Percentiles rank a stretch among this genome's conserved stretches.
Evolutionary conservation across 202 grass and related monocot genomes (phyloP).

Genomic region (Elaeis oleifera): DNA sequence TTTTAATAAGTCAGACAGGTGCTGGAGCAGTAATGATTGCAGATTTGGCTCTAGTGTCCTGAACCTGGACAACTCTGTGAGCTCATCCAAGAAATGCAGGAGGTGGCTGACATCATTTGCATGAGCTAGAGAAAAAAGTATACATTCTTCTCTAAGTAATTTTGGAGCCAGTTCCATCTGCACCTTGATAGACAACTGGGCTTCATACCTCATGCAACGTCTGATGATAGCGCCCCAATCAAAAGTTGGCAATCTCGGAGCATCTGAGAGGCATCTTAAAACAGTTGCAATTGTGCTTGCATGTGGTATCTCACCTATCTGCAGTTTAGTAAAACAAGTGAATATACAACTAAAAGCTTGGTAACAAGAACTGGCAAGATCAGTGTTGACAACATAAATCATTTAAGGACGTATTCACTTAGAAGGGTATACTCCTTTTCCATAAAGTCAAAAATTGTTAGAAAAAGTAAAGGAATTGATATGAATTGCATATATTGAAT

Average conservation of each 20-base stretch:
- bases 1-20: slow-evolving; percentile 53
- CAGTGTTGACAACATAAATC: too few species aligned
- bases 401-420: too few species aligned
- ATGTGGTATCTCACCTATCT: slow-evolving; percentile 33
- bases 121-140: slow-evolving; percentile 70
- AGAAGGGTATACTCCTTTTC: too few species aligned
- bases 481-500: too few species aligned
- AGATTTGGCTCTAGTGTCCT: slow-evolving; percentile 55
- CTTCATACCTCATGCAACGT: slow-evolving; percentile 65
- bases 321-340: slow-evolving; percentile 19
- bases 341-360: background rate
- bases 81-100: slow-evolving; percentile 70
- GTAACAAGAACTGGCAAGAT: too few species aligned
- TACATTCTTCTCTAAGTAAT: slow-evolving; percentile 54
- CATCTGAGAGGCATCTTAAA: slow-evolving; percentile 70
- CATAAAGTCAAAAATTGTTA: too few species aligned
- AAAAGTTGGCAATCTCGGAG: slow-evolving; percentile 64
- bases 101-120: slow-evolving; percentile 56
- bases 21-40: slow-evolving; percentile 57
- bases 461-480: too few species aligned
- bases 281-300: slow-evolving; percentile 53
- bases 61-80: slow-evolving; percentile 74
- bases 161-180: slow-evolving; percentile 22
- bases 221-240: slow-evolving; percentile 75
- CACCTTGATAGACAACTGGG: slow-evolving; percentile 26